Conservation (phyloP, 148 eudicot species). For the Amaranthus palmeri region DNA sequence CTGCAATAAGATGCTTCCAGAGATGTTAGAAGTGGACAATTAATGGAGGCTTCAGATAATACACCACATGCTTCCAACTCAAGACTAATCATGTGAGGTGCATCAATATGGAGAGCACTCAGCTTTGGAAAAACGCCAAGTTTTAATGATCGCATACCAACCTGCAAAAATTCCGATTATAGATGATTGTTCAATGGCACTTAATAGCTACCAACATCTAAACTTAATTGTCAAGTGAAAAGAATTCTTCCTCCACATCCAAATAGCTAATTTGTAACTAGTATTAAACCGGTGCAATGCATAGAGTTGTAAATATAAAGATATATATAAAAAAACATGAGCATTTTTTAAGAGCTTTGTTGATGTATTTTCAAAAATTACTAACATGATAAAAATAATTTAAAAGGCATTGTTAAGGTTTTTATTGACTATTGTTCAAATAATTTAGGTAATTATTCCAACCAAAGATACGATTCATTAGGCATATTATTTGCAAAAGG, state of each 20-base stretch:
- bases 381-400: too few relatives aligned
- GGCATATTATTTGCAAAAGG: too few relatives aligned
- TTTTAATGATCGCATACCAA: conserved; percentile 82
- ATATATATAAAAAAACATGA: background rate
- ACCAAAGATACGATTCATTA: too few relatives aligned
- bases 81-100: conserved; percentile 69
- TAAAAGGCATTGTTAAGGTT: too few relatives aligned
- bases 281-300: background rate
- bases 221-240: background rate
- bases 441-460: too few relatives aligned
- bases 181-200: background rate
- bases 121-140: conserved; percentile 94
- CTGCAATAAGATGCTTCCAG: conserved; percentile 98
- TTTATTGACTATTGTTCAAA: too few relatives aligned
- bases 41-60: conserved; percentile 71
- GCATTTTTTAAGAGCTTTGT: too few relatives aligned
- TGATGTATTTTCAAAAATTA: too few relatives aligned
- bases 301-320: background rate
- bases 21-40: conserved; percentile 79
- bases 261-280: background rate
- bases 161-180: conserved; percentile 41
- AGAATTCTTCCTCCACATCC: too few relatives aligned
- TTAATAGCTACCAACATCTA: background rate
- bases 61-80: conserved; percentile 98
- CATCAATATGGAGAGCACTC: conserved; percentile 63